Base-by-base conservation (phyloP, 257 asterid genomes). In the Scutellaria barbata region DNA sequence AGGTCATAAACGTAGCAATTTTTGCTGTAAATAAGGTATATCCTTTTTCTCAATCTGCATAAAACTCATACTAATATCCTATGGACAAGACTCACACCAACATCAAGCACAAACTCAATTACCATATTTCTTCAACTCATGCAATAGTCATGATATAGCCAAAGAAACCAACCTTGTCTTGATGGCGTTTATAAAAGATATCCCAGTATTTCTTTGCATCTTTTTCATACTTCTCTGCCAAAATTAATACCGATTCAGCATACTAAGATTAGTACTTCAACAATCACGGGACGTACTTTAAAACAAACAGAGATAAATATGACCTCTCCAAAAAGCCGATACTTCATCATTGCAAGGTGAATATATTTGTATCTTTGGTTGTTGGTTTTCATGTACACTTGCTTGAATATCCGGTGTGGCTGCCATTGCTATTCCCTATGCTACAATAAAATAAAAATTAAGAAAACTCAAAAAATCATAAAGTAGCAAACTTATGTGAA, bases 201-300 rank as follows among this genome's bases (percentile, higher is more conserved):
- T 95, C 98, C 98, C 98, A 95, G 72, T 95, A 85, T 76, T 95
- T 95, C 83, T 84, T 91, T 60, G 99, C 99, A 71, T 92, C 96
- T 72, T 78, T 88, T 69, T 95, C 99, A 69, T 91, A 95, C 84
- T 95, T 94, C 42, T 84, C 98, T 94, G 87, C 78, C 53, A 76
- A 68, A 47, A 77, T 20, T 48, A 73, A 43, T 10, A 52, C 58
- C 14, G 45, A 64, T 62, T 55, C 8, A 64, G 65, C 58, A 57
- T n/a, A 51, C 37, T 25, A 51, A 74, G 10, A 45, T 55, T 71
- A 13, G 50, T 8, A 12, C 2, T 62, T 55, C 47, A 51, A 39
- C 66, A 18, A 58, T 33, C 8, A 63, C 13, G 25, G 59, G 37
- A 40, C 12, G 7, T 1, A 7, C 25, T 30, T 4, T 22, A 20